Evolutionary conservation across 2,329 filamentous ascomycete species (phyloP).

Genomic region (Cryphonectria carpinicola): DNA sequence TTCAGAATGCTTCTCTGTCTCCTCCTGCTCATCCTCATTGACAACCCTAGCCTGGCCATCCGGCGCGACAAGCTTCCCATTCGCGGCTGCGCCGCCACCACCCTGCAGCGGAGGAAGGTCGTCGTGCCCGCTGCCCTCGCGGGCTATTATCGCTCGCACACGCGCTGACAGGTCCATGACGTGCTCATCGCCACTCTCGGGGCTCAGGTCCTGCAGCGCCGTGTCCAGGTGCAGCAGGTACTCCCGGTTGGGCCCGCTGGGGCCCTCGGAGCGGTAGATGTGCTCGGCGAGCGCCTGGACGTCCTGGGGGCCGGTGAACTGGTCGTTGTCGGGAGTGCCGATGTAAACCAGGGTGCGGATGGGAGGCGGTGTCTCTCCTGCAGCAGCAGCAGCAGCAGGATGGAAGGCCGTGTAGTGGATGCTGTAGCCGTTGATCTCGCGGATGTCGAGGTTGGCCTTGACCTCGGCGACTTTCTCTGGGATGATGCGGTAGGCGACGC

Average conservation of each 20-base stretch:
- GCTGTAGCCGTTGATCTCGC: conserved; percentile 96
- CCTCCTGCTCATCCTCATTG: conserved; percentile 63
- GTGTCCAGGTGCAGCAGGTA: conserved; percentile 83
- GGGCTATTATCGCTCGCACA: conserved; percentile 64
- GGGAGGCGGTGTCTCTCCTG: background rate
- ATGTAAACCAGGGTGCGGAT: conserved; percentile 68
- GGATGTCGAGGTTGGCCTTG: conserved; percentile 86
- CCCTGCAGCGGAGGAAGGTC: conserved; percentile 5
- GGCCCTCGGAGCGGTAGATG: conserved; percentile 76
- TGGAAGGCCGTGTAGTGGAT: conserved; percentile 87
- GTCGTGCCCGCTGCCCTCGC: conserved; percentile 31
- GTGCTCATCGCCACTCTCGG: conserved; percentile 81
- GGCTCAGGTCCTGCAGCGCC: conserved; percentile 72
- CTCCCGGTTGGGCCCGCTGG: conserved; percentile 87
- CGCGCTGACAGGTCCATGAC: conserved; percentile 78
- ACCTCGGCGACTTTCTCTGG: conserved; percentile 76
- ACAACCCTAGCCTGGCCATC: conserved; percentile 40
- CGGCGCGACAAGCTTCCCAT: conserved; percentile 11
- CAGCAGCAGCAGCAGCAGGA: background rate
- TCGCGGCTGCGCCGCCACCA: conserved; percentile 25
- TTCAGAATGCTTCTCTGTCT: conserved; percentile 51
- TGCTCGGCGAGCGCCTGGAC: conserved; percentile 77
- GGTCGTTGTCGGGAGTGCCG: conserved; percentile 87
- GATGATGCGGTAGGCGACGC: conserved; percentile 86
- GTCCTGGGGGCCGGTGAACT: conserved; percentile 86